Percentiles rank a stretch among this genome's conserved stretches.
phyloP scores from a whole-genome alignment of 306 rosid species.

The Cucumis cinereus region DNA sequence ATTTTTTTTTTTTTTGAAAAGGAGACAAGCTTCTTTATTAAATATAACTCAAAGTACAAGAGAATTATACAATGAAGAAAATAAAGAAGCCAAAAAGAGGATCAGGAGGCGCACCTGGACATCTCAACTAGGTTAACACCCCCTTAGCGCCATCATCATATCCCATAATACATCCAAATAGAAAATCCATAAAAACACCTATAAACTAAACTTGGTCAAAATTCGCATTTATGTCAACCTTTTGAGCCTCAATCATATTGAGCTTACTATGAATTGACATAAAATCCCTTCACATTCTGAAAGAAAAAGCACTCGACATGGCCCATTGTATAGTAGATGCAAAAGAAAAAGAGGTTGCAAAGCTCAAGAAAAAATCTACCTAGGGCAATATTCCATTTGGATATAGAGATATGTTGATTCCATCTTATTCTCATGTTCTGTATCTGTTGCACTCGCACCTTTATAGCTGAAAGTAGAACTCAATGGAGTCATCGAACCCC shows the following conservation, averaged over 20 bases:
- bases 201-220: background rate
- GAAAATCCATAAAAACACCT: too few species aligned
- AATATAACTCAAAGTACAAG: too few species aligned
- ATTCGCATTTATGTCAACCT: background rate
- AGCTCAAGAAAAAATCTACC: slow-evolving; percentile 28
- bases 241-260: background rate
- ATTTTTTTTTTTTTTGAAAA: too few species aligned
- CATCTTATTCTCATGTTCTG: slow-evolving; percentile 54
- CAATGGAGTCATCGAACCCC: slow-evolving; percentile 59
- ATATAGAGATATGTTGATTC: slow-evolving; percentile 86
- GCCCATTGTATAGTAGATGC: background rate
- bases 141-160: too few species aligned
- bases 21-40: too few species aligned
- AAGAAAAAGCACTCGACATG: background rate
- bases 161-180: too few species aligned
- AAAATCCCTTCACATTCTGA: background rate
- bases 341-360: slow-evolving; percentile 10
- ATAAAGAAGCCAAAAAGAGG: too few species aligned
- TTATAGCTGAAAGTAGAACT: slow-evolving; percentile 52
- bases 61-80: too few species aligned
- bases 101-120: too few species aligned
- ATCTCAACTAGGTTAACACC: too few species aligned
- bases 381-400: slow-evolving; percentile 97
- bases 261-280: background rate
- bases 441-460: slow-evolving; percentile 37